phyloP scores from a whole-genome alignment of 140 eudicot genomes.

The Erigeron philadelphicus region DNA sequence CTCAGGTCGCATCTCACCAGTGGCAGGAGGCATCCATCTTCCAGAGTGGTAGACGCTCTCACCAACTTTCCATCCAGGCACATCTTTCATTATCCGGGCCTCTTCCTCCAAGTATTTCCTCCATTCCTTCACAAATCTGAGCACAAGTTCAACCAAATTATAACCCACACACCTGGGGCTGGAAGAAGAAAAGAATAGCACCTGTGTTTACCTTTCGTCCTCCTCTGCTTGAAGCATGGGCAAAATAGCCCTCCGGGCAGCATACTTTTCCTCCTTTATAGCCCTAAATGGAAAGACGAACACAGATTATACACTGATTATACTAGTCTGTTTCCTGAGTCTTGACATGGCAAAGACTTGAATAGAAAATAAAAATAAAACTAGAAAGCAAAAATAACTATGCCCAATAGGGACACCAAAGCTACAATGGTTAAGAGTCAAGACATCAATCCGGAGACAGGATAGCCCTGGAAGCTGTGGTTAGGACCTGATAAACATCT shows the following conservation, averaged over 20 bases:
- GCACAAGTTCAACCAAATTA: conserved; percentile 8
- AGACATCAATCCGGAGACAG: not conserved
- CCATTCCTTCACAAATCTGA: conserved; percentile 93
- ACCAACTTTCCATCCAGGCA: conserved; percentile 99
- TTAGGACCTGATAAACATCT: not conserved
- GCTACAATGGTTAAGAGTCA: not conserved
- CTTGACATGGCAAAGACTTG: not conserved
- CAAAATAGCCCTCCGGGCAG: conserved; percentile 81
- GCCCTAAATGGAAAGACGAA: conserved; percentile 43
- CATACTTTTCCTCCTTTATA: conserved; percentile 74
- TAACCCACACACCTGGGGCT: not conserved
- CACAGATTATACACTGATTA: not conserved
- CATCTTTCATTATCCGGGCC: conserved; percentile 93
- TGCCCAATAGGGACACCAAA: not conserved
- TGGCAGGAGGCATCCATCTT: conserved; percentile 99
- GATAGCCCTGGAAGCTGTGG: not conserved
- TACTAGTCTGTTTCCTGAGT: not conserved
- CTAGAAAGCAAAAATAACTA: not conserved
- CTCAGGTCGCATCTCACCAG: conserved; percentile 90
- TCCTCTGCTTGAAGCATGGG: conserved; percentile 98
- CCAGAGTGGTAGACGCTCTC: conserved; percentile 93
- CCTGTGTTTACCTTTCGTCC: conserved; percentile 66
- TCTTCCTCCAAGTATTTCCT: conserved; percentile 76
- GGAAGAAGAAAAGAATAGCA: not conserved
- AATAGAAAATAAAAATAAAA: not conserved